These are phyloP conservation scores for Dysphania ambrosioides DNA, from an alignment of 148 eudicot genomes.

Conservation along the genomic window DNA sequence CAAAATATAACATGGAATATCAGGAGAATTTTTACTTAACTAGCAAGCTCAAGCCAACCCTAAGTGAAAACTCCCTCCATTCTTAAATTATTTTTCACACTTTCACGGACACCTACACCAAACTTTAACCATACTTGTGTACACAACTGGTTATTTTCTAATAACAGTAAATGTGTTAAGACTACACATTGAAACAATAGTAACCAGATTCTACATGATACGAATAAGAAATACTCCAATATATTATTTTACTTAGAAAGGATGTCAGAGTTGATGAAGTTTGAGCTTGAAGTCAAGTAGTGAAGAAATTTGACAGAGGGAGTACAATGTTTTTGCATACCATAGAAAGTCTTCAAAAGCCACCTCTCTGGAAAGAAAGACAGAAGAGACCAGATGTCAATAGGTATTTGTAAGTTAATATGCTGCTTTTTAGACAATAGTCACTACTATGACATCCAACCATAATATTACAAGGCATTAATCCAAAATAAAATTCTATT, in stretches of 20 bases:
- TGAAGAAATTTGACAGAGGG: not conserved
- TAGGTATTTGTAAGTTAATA: not conserved
- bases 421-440: not conserved
- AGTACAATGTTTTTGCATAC: slow-evolving; percentile 35
- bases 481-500: not conserved
- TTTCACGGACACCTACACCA: not conserved
- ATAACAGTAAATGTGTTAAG: not conserved
- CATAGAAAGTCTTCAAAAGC: slow-evolving; percentile 87
- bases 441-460: not conserved
- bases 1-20: not conserved
- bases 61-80: not conserved
- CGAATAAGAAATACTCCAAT: not conserved
- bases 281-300: no score
- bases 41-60: not conserved
- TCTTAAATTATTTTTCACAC: not conserved
- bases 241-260: not conserved
- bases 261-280: not conserved
- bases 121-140: not conserved
- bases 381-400: slow-evolving; percentile 27
- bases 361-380: slow-evolving; percentile 59
- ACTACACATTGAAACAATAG: not conserved
- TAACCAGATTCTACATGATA: not conserved
- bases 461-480: not conserved
- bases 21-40: not conserved
- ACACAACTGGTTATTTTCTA: not conserved